These are phyloP conservation scores for Melampsora abietis-canadensis DNA, from an alignment of 1,284 basidiomycete species.

Conservation along the genomic window DNA sequence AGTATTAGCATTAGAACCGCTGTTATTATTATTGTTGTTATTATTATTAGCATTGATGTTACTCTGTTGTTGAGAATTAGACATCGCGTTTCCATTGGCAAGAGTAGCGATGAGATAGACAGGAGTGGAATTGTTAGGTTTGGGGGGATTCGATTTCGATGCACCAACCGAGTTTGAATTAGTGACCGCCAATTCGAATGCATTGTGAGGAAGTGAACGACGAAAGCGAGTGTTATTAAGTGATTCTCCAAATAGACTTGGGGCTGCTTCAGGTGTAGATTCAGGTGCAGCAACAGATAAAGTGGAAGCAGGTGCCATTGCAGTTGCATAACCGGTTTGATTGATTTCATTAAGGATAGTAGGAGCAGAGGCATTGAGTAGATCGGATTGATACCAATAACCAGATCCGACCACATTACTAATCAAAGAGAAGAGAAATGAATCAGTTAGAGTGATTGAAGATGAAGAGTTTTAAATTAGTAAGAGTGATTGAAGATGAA, in stretches of 20 bases:
- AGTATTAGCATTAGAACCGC: conserved; percentile 61
- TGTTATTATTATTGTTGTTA: background rate
- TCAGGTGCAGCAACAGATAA: conserved; percentile 16
- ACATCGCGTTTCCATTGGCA: conserved; percentile 40
- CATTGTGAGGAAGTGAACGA: background rate
- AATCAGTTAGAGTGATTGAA: conserved; percentile 27
- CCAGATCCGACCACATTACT: conserved; percentile 42
- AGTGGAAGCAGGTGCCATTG: background rate
- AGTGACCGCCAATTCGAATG: conserved; percentile 21
- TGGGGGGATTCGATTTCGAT: background rate
- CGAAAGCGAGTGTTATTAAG: background rate
- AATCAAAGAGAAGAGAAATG: background rate
- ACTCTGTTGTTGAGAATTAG: conserved; percentile 16
- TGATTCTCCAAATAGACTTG: conserved; percentile 3
- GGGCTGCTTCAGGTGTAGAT: background rate
- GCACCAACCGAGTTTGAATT: conserved; percentile 9
- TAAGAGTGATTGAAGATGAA: no score
- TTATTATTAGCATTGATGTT: conserved; percentile 11
- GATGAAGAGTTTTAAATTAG: conserved; percentile 38
- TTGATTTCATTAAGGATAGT: conserved; percentile 37
- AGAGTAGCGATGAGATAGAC: conserved; percentile 46
- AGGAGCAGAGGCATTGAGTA: conserved; percentile 27
- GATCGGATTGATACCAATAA: conserved; percentile 41
- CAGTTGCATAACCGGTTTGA: conserved; percentile 12
- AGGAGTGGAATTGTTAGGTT: conserved; percentile 17